phyloP scores from a whole-genome alignment of 2,329 filamentous ascomycete genomes.

The Sarocladiaceae sp. region DNA sequence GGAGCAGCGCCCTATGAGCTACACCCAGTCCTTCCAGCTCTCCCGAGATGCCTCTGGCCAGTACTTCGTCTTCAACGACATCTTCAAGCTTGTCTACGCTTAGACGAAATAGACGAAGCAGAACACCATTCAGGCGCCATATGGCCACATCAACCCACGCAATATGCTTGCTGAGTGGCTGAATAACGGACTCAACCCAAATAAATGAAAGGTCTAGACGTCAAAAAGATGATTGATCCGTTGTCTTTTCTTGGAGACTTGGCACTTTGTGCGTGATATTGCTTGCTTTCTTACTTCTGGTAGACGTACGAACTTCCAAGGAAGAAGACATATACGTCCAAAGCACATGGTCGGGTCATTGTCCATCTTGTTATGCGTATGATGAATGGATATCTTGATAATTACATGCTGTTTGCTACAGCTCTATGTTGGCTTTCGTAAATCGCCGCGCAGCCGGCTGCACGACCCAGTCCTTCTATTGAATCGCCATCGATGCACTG shows the following conservation, averaged over 20 bases:
- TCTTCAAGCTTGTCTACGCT: constrained; percentile 85
- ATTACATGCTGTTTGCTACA: background rate
- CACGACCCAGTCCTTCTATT: constrained; percentile 8
- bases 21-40: constrained; percentile 86
- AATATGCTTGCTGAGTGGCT: too few species aligned
- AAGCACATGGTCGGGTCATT: background rate
- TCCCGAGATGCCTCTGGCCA: constrained; percentile 59
- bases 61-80: constrained; percentile 90
- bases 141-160: background rate
- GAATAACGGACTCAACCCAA: too few species aligned
- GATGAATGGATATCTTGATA: constrained; percentile 5
- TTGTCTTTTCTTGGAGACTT: background rate
- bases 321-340: background rate
- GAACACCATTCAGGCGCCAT: background rate
- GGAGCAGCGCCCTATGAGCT: constrained; percentile 82
- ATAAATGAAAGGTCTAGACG: background rate
- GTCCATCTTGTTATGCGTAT: background rate
- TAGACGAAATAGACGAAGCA: constrained; percentile 24
- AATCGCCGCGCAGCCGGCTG: constrained; percentile 1
- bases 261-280: background rate
- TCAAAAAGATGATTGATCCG: background rate
- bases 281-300: background rate
- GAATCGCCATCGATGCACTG: constrained; percentile 30
- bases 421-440: too few species aligned
- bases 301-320: too few species aligned